Conservation (phyloP, 129 eudicot species). For the carrot (Daucus carota) region DNA sequence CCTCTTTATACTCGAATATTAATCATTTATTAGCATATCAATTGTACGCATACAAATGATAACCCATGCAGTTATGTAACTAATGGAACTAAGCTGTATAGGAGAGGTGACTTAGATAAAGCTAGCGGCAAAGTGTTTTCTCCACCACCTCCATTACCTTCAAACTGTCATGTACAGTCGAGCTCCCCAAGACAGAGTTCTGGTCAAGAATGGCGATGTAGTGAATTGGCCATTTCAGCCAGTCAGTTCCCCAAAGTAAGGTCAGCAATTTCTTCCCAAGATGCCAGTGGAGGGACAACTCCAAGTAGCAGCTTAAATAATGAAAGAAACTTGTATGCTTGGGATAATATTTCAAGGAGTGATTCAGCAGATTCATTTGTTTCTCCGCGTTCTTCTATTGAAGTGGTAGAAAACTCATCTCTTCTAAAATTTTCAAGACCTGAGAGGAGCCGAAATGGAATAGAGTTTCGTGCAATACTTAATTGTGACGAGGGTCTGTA, state of each 20-base stretch:
- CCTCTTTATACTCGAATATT: not conserved
- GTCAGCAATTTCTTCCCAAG: conserved; percentile 22
- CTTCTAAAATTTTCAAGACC: conserved; percentile 10
- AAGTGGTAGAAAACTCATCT: conserved; percentile 27
- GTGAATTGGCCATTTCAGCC: conserved; percentile 14
- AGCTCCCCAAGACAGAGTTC: conserved; percentile 40
- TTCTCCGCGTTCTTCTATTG: conserved; percentile 48
- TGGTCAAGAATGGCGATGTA: conserved; percentile 26
- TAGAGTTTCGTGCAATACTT: conserved; percentile 14
- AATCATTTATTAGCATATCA: not conserved
- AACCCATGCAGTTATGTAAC: not conserved
- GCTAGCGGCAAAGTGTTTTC: conserved; percentile 20
- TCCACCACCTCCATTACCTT: conserved; percentile 28
- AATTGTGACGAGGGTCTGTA: conserved; percentile 19
- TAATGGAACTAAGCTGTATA: conserved; percentile 22
- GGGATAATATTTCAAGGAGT: conserved; percentile 36
- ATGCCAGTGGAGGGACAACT: conserved; percentile 19
- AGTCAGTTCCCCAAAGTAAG: conserved; percentile 28
- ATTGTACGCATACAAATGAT: not conserved
- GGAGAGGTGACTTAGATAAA: conserved; percentile 37
- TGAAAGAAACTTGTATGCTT: conserved; percentile 27
- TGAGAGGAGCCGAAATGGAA: conserved; percentile 27
- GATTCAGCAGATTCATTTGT: conserved; percentile 43
- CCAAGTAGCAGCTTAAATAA: conserved; percentile 23
- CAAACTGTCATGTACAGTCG: conserved; percentile 27